Evolutionary conservation across 345 rosid genomes (phyloP).

Genomic region (Angophora floribunda): DNA sequence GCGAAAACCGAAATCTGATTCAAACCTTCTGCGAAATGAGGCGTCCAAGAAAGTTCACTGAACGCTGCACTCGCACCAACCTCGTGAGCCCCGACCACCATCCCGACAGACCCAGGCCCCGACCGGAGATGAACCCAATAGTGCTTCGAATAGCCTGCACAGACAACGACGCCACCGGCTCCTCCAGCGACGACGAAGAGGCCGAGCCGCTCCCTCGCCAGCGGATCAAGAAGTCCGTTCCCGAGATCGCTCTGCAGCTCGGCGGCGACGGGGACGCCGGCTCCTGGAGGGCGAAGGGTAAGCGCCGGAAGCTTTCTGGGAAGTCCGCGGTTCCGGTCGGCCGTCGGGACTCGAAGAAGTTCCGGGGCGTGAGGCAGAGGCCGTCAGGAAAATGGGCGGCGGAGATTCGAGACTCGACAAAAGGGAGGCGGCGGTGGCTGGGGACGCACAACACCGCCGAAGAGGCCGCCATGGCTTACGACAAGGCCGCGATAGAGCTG

Average conservation of each 20-base stretch:
- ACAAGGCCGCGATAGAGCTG: slow-evolving; percentile 84
- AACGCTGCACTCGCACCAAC: slow-evolving; percentile 12
- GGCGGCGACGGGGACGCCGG: not conserved
- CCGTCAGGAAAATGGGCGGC: slow-evolving; percentile 99
- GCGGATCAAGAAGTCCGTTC: slow-evolving; percentile 55
- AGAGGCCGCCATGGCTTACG: slow-evolving; percentile 91
- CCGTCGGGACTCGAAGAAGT: slow-evolving; percentile 29
- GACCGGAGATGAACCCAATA: slow-evolving; percentile 11
- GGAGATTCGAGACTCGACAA: slow-evolving; percentile 81
- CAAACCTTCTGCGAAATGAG: not conserved
- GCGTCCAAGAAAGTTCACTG: slow-evolving; percentile 28
- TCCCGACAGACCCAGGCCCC: slow-evolving; percentile 5
- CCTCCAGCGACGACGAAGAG: slow-evolving; percentile 92
- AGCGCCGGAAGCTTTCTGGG: not conserved
- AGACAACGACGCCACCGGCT: slow-evolving; percentile 87
- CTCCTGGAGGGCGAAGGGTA: not conserved
- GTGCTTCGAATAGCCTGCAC: slow-evolving; percentile 71
- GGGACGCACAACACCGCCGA: slow-evolving; percentile 92
- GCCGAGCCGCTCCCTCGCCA: not conserved
- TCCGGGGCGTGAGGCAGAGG: slow-evolving; percentile 81
- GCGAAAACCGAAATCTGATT: slow-evolving; percentile 13
- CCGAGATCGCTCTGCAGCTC: slow-evolving; percentile 51
- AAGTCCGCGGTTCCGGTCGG: not conserved
- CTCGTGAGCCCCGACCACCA: not conserved
- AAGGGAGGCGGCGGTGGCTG: slow-evolving; percentile 78